A percentile compares a stretch with the other conserved stretches of the same genome.
These are phyloP conservation scores for Trichophaea hybrida DNA, from an alignment of 2,329 filamentous ascomycete genomes.

Conservation along the genomic window DNA sequence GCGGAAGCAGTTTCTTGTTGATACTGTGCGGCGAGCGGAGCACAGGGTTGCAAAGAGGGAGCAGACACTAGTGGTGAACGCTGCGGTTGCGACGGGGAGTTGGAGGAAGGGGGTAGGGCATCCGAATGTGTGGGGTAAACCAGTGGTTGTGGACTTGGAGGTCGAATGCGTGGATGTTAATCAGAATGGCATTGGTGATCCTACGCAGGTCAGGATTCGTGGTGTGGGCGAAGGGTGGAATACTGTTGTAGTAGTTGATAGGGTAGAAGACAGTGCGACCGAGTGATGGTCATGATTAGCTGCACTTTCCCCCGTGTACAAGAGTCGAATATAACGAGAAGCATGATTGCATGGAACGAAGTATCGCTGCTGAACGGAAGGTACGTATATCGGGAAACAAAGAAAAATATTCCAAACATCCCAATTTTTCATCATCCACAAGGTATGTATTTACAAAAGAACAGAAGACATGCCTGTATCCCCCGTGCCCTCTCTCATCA, in stretches of 20 bases:
- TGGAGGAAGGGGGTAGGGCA: conserved; percentile 13
- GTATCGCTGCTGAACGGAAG: neutral
- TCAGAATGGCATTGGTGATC: neutral
- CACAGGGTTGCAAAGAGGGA: conserved; percentile 2
- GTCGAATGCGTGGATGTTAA: neutral
- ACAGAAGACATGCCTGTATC: neutral
- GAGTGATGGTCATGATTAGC: neutral
- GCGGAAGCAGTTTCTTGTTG: conserved; percentile 1
- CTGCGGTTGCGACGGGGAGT: conserved; percentile 5
- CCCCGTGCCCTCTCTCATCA: neutral
- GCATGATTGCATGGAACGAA: neutral
- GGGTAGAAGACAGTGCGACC: neutral
- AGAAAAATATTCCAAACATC: neutral
- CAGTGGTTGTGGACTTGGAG: conserved; percentile 15
- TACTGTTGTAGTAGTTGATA: neutral
- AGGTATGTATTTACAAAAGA: neutral
- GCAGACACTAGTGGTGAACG: conserved; percentile 20
- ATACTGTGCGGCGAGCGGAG: conserved; percentile 4
- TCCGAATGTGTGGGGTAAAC: neutral
- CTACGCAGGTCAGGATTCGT: neutral
- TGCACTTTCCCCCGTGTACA: neutral
- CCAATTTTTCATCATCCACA: neutral
- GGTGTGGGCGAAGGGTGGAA: neutral
- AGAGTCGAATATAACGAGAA: neutral
- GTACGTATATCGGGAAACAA: neutral